Base-by-base conservation (phyloP, 306 rosid species). In the Pachyrhizus erosus region DNA sequence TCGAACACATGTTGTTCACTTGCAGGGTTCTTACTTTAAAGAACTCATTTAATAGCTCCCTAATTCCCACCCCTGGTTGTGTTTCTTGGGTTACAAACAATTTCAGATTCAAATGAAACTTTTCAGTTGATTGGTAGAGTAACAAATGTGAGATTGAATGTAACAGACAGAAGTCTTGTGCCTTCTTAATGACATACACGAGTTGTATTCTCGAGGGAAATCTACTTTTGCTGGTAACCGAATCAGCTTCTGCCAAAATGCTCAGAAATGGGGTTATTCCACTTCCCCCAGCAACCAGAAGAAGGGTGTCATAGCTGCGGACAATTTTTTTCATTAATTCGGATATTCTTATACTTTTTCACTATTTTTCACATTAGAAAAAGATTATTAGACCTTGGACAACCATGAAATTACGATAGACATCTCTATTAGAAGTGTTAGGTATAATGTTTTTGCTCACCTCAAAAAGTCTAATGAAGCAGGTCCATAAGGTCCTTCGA, bases 401-500 rank as follows among this genome's bases (percentile, higher is more conserved):
- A 21, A 46, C 21, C 3, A 1, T 49, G 77, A 18, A 78, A 20
- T 52, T 26, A n/a, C 27, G 17, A 39, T 54, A 66, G 34, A 80
- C 10, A 34, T 39, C 37, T 78, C 46, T 73, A 77, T 48, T 42
- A 49, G 17, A 84, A 55, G 78, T 71, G 52, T 3, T 29, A 39
- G 8, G 27, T 51, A 8, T 51, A 27, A 27, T 64, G 20, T 51
- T 33, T 72, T 83, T 55, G 48, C 84, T 80, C 67, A 96, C 98
- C 92, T 88, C 79, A 86, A 81, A 81, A 89, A 89, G 79, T 89
- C 89, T 81, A 88, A 61, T 17, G 93, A 89, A 70, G 92, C 74
- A 75, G 97, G 98, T 81, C 92, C 99, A 84, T 96, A 93, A 70
- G 99, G 99, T 76, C 99, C 99, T 88, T 96, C 96, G 39, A 91